These are phyloP conservation scores for Phytophthora chlamydospora DNA, from an alignment of 352 stramenopile species.

Conservation along the genomic window DNA sequence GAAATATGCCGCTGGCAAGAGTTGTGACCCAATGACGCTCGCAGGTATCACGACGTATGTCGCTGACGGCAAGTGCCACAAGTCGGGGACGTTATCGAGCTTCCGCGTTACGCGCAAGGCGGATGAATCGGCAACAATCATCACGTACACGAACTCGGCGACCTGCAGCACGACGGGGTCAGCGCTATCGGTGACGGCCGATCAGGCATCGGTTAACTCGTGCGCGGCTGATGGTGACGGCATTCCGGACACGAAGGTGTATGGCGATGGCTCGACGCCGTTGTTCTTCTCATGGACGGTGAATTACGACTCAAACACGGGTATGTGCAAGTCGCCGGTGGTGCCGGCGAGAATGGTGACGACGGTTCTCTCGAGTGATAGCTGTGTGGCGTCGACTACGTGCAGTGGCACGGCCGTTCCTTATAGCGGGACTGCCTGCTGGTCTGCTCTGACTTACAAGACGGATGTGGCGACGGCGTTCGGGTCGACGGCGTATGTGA, in stretches of 20 bases:
- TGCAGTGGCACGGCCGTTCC: conserved; percentile 3
- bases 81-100: not conserved
- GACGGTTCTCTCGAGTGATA: no score
- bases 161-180: no score
- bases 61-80: no score
- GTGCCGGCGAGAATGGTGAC: not conserved
- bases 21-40: no score
- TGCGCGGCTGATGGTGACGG: no score
- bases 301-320: conserved; percentile 2
- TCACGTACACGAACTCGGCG: not conserved
- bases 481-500: conserved; percentile 10
- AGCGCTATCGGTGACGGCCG: no score
- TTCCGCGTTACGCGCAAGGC: not conserved
- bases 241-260: no score
- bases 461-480: not conserved
- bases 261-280: not conserved
- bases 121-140: not conserved
- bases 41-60: no score
- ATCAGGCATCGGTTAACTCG: no score
- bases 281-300: not conserved
- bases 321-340: not conserved
- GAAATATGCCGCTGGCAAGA: no score
- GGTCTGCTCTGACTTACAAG: not conserved
- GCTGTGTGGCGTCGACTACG: not conserved
- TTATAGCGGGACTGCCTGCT: not conserved